Evolutionary conservation across 257 asterid genomes (phyloP), one percentile per base, ranked within the genome.

Genomic region (Anisodus tanguticus): DNA sequence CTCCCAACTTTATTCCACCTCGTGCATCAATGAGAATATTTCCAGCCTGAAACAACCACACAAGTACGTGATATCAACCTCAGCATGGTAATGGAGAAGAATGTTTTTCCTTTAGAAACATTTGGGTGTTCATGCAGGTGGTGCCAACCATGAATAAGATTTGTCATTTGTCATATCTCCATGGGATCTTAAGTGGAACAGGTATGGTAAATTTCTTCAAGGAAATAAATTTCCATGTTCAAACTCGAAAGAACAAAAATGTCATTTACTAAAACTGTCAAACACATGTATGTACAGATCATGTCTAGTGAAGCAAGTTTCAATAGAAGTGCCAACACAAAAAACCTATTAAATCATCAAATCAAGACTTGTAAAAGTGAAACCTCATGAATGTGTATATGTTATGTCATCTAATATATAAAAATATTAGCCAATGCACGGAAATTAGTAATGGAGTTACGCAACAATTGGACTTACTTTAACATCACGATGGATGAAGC

Each of bases 401-500:
- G 64, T 45, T 39, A 31, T 60, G 59, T 26, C 63, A 41, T 54
- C 77, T 77, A 68, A 3, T 83, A 87, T 60, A 81, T 84, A 81
- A 81, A 68, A 45, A 37, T 64, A 37, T 64, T 55, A 77, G 55
- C 22, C 62, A 45, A 35, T 35, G 63, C 68, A 51, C 22, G 3
- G 53, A 68, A 68, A 68, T 53, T 69, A 47, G 55, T 17, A 77
- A 57, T 77, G n/a, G 19, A 17, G 4, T 4, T 9, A 16, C 8
- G 35, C 43, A 17, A 55, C 51, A 41, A 59, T 2, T 37, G 60
- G 80, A 90, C 97, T 91, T 86, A 97, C 99, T 89, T 97, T 97
- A 62, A 97, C 96, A 90, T 97, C 98, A 43, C 99, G 94, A 85
- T 97, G 99, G 85, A 97, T 97, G 90, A 92, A 98, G 57, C 99